Percentiles rank a stretch among this genome's conserved stretches.
These are phyloP conservation scores for Phialemoniopsis sp. DNA, from an alignment of 2,329 filamentous ascomycete genomes.

Conservation along the genomic window DNA sequence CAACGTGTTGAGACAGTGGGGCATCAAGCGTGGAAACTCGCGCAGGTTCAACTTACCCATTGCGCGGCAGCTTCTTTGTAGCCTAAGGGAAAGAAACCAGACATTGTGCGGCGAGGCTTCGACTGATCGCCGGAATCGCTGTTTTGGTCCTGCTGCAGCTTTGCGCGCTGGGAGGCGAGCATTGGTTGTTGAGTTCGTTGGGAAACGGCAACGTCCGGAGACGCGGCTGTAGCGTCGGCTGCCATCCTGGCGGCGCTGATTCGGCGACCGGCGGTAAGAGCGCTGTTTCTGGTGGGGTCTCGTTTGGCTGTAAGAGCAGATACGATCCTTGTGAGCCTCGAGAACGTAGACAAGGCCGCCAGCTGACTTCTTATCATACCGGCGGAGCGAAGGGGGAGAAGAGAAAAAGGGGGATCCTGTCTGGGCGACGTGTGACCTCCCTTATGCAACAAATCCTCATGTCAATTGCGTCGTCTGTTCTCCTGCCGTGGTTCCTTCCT, in stretches of 20 bases:
- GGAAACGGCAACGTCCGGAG: background rate
- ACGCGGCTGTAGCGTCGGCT: constrained; percentile 6
- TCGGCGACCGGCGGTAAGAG: background rate
- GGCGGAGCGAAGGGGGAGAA: no score
- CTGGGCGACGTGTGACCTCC: no score
- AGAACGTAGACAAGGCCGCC: no score
- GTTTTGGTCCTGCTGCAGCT: constrained; percentile 2
- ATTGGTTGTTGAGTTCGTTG: constrained; percentile 11
- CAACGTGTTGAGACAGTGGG: constrained; percentile 2
- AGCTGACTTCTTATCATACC: no score
- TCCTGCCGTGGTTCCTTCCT: no score
- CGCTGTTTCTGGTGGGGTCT: background rate
- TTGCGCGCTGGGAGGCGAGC: constrained; percentile 14
- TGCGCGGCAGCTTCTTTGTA: constrained; percentile 90
- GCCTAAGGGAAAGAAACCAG: constrained; percentile 72
- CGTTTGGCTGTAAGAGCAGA: no score
- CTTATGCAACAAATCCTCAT: no score
- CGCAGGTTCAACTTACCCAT: constrained; percentile 61
- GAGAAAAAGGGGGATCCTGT: no score
- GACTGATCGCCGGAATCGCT: constrained; percentile 5
- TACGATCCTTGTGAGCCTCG: no score
- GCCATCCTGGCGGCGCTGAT: constrained; percentile 8
- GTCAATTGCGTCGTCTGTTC: no score
- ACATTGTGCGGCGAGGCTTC: constrained; percentile 33
- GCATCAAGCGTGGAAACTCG: background rate